These are phyloP conservation scores for Nakazawaea pomicola DNA, from an alignment of 805 yeast species.

Conservation along the genomic window DNA sequence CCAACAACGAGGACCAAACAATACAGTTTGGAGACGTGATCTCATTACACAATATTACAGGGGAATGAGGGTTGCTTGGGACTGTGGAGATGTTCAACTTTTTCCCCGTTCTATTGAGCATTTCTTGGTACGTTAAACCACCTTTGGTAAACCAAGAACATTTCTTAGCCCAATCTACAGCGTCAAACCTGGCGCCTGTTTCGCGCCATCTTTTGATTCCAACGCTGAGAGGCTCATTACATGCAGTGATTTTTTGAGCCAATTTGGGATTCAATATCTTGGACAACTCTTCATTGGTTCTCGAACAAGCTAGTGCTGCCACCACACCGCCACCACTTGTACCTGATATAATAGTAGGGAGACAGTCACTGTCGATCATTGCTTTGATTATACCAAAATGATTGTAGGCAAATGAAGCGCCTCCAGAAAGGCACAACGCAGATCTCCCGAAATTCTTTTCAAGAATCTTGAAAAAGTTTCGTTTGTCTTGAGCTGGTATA, in stretches of 20 bases:
- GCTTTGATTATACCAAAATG: constrained; percentile 78
- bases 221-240: constrained; percentile 54
- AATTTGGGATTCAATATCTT: constrained; percentile 54
- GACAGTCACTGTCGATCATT: constrained; percentile 55
- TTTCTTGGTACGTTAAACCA: constrained; percentile 66
- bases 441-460: constrained; percentile 66
- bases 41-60: constrained; percentile 72
- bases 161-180: constrained; percentile 69
- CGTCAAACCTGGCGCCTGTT: constrained; percentile 77
- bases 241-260: constrained; percentile 62
- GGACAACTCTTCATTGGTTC: constrained; percentile 62
- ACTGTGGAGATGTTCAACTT: constrained; percentile 70
- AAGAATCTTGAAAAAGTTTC: constrained; percentile 49
- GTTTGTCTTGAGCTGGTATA: constrained; percentile 37
- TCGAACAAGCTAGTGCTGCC: constrained; percentile 66
- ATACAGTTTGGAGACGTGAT: constrained; percentile 76
- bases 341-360: constrained; percentile 70
- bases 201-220: constrained; percentile 64
- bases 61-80: constrained; percentile 78
- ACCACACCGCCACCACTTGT: constrained; percentile 80
- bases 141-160: constrained; percentile 69
- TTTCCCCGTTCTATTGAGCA: constrained; percentile 63
- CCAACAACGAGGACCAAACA: constrained; percentile 74
- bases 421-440: constrained; percentile 72
- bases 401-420: constrained; percentile 72